Conservation (phyloP, 805 yeast genomes). For the Zygosaccharomyces gambellarensis region DNA sequence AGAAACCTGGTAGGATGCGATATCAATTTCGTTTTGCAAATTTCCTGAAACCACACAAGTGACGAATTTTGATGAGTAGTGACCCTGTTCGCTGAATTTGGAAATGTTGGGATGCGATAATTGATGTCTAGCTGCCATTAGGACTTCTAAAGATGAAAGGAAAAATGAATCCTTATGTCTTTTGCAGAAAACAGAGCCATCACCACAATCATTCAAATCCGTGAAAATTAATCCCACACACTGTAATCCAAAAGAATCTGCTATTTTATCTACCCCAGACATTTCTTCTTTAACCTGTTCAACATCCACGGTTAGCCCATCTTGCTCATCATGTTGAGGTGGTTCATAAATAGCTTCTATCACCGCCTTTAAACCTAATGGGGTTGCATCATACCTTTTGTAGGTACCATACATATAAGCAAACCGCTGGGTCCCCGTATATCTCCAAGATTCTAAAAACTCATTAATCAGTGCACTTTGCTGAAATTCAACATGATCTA, state of each 20-base stretch:
- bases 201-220: constrained; percentile 85
- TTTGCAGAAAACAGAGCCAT: constrained; percentile 87
- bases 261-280: constrained; percentile 52
- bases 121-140: constrained; percentile 81
- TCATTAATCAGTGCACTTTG: constrained; percentile 66
- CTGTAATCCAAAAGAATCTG: constrained; percentile 53
- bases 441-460: constrained; percentile 90
- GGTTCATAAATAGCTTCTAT: constrained; percentile 95
- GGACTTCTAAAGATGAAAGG: constrained; percentile 78
- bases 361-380: constrained; percentile 88
- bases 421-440: constrained; percentile 77
- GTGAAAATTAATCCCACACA: constrained; percentile 85
- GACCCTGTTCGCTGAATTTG: constrained; percentile 57
- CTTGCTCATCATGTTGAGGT: constrained; percentile 79
- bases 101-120: constrained; percentile 54
- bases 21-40: constrained; percentile 78
- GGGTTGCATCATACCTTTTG: constrained; percentile 64
- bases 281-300: constrained; percentile 36
- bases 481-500: constrained; percentile 92
- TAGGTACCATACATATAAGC: constrained; percentile 84
- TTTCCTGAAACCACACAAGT: constrained; percentile 96
- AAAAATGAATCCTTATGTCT: constrained; percentile 91
- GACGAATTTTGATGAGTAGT: constrained; percentile 82
- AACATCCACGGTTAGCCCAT: constrained; percentile 66
- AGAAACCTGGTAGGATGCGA: constrained; percentile 85